Percentiles rank a stretch among this genome's conserved stretches.
These are phyloP conservation scores for Mycena citricolor DNA, from an alignment of 1,284 basidiomycete genomes.

Conservation along the genomic window DNA sequence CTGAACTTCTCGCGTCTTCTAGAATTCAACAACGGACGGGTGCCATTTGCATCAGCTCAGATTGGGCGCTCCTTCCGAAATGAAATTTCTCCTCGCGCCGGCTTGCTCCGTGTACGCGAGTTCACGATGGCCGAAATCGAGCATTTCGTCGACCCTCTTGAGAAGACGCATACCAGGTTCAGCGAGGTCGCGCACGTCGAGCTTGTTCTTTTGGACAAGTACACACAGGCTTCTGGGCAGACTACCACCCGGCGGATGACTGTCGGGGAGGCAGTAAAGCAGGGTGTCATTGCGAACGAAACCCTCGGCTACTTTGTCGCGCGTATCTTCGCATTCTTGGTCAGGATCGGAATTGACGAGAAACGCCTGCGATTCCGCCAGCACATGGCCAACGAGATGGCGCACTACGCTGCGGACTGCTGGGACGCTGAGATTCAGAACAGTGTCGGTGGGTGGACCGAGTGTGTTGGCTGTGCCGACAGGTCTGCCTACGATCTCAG, in stretches of 20 bases:
- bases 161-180: slow-evolving; percentile 90
- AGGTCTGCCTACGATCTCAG: slow-evolving; percentile 91
- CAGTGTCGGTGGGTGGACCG: slow-evolving; percentile 90
- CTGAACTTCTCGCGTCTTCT: slow-evolving; percentile 97
- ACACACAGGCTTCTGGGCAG: slow-evolving; percentile 78
- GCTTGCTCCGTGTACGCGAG: slow-evolving; percentile 94
- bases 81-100: slow-evolving; percentile 96
- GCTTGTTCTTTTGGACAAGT: slow-evolving; percentile 80
- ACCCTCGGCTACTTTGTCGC: slow-evolving; percentile 98
- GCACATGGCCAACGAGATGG: slow-evolving; percentile 97
- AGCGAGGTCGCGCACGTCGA: slow-evolving; percentile 75
- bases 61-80: slow-evolving; percentile 97
- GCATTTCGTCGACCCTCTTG: slow-evolving; percentile 94
- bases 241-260: slow-evolving; percentile 69
- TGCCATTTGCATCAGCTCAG: slow-evolving; percentile 97
- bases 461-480: slow-evolving; percentile 99
- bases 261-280: slow-evolving; percentile 87
- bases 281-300: slow-evolving; percentile 92
- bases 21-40: slow-evolving; percentile 96
- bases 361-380: slow-evolving; percentile 88
- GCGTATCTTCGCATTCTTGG: slow-evolving; percentile 88
- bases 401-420: slow-evolving; percentile 97
- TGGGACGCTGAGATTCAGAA: slow-evolving; percentile 99
- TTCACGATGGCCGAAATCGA: slow-evolving; percentile 99
- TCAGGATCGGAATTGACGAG: slow-evolving; percentile 95